Evolutionary conservation across 2,329 filamentous ascomycete species (phyloP).

Genomic region (Verticillium zaregamsianum): DNA sequence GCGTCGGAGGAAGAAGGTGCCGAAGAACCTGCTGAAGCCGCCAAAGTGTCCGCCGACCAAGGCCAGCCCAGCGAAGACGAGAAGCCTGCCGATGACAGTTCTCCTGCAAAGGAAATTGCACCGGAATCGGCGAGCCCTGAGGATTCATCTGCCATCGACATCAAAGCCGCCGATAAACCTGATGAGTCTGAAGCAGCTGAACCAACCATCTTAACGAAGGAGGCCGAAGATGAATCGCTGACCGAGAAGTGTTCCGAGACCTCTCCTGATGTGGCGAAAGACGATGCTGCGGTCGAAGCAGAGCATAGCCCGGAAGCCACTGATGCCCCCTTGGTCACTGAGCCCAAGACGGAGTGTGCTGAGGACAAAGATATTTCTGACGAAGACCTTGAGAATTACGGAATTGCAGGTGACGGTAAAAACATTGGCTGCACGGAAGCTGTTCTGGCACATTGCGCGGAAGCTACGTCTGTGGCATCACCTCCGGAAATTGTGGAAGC

Average conservation of each 20-base stretch:
- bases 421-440: background rate
- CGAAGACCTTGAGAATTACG: background rate
- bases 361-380: background rate
- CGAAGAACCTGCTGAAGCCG: background rate
- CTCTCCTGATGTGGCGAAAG: background rate
- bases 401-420: background rate
- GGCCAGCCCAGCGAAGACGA: background rate
- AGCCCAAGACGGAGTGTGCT: background rate
- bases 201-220: background rate
- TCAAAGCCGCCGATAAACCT: background rate
- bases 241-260: background rate
- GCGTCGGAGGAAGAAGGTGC: background rate
- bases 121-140: background rate
- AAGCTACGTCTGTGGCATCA: background rate
- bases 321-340: background rate
- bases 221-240: background rate
- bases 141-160: background rate
- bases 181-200: background rate
- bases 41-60: background rate
- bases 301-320: background rate
- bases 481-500: background rate
- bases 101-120: background rate
- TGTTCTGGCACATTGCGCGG: background rate
- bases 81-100: background rate
- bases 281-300: background rate